Evolutionary conservation across 2,329 filamentous ascomycete genomes (phyloP).

Genomic region (Sphaerulina vaccinii): DNA sequence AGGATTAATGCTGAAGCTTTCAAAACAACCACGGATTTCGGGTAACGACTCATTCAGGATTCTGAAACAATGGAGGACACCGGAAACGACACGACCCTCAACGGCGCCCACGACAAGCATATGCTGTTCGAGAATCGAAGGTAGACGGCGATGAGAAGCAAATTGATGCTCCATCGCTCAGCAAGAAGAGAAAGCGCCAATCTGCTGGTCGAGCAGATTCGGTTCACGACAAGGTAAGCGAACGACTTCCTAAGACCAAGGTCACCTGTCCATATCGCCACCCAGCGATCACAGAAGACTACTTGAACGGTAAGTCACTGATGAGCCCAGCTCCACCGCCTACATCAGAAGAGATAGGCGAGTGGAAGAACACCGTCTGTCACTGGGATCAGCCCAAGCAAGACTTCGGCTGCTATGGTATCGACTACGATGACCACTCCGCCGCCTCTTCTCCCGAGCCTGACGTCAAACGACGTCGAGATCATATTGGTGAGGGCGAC

Average conservation of each 20-base stretch:
- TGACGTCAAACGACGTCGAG: background rate
- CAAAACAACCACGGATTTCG: background rate
- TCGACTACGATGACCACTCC: background rate
- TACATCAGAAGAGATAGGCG: background rate
- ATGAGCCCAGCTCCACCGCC: background rate
- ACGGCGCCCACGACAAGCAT: background rate
- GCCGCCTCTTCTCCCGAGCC: background rate
- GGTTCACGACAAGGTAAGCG: too few relatives aligned
- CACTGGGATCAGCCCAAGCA: background rate
- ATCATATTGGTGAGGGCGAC: background rate
- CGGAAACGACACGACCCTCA: background rate
- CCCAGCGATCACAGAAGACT: too few relatives aligned
- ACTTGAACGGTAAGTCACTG: too few relatives aligned
- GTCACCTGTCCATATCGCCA: too few relatives aligned
- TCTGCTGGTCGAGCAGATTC: too few relatives aligned
- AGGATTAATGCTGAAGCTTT: background rate
- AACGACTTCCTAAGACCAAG: background rate
- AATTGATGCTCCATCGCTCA: too few relatives aligned
- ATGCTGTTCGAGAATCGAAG: background rate
- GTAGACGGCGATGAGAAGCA: too few relatives aligned
- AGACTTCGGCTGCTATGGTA: background rate
- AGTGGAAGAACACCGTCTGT: background rate
- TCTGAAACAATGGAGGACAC: background rate
- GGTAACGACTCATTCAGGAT: background rate
- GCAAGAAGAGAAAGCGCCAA: background rate